Evolutionary conservation across 1,284 basidiomycete genomes (phyloP), one percentile per base, ranked within the genome.

Genomic region (Porogramme epimiltina): DNA sequence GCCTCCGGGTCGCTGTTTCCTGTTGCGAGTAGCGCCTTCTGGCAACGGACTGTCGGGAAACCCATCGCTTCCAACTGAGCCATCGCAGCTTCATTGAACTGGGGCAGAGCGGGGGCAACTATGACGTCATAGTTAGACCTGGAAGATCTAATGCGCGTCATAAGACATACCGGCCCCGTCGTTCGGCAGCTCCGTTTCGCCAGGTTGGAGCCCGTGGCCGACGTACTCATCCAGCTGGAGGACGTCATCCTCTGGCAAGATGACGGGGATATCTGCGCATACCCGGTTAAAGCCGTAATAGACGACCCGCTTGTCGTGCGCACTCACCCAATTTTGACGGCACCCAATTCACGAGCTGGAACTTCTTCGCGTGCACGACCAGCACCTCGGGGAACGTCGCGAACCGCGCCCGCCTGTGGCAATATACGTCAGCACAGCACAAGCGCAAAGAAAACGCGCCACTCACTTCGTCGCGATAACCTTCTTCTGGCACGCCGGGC

Each of bases 281-380:
- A 22, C 10, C 5, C 34, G 5, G 34, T 16, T 16, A 16, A n/a
- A 37, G 34, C 34, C 24, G 22, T 40, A 19, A 38, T 23, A 6
- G 28, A 31, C 8, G 22, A 8, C n/a, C 11, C 26, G n/a, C 9
- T 47, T 10, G n/a, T 13, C 3, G 11, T 10, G n/a, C 16, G 23
- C 16, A 49, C 61, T 28, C 53, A 93, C 92, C 91, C 31, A 98
- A 81, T 70, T 99, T 99, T 4, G 90, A 84, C 0, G 97, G 96
- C 3, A 99, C 93, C 96, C 96, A 99, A 65, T 95, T 95, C 48
- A 96, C 87, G 5, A 98, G 81, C 71, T 96, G 92, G 76, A 98
- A 98, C 64, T 97, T 95, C 63, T 92, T 93, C 47, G 94, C 89
- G 62, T 98, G 95, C 1, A 99, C 70, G 4, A 96, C 87, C 0